Base-by-base conservation (phyloP, 768 basidiomycete genomes). In the Suillus americanus region DNA sequence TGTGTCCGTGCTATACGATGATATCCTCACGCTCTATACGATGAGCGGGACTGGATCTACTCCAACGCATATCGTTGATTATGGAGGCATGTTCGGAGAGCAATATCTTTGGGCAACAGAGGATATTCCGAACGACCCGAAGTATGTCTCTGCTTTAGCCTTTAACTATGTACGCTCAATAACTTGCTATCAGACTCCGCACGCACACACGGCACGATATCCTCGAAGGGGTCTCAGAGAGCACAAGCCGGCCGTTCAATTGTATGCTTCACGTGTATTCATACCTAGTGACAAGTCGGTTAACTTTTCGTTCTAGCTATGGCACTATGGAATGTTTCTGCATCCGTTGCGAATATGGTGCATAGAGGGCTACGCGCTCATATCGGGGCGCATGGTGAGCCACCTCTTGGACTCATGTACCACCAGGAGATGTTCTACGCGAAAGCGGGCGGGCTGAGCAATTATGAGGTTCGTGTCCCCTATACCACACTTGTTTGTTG, bases 51-150 rank as follows among this genome's bases (percentile, higher is more conserved):
- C 90, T 14, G 89, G 86, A 14, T 79, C 83, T 33, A 90, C 90
- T 0, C 90, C 90, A 3, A 92, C 90, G 0, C 90, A 91, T 66
- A 75, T 91, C 37, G 90, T 91, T 30, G 87, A 91, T 70, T 92
- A 91, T 70, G 90, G 90, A n/a, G 90, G 90, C 23, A 80, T 79
- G 2, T 82, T 74, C 72, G 90, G 90, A 4, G 90, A 92, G 67
- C 84, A 91, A 67, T 75, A 80, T 62, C 80, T 91, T 14, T 92
- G 90, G 89, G 88, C 88, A 4, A 80, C 72, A 2, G 78, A 84
- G 43, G 85, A 90, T 73, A 75, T 91, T 3, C 87, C 89, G 12
- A 85, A 87, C 65, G 85, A 90, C 75, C 79, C 84, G 14, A 91
- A 91, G 90, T 90, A 74, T 3, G 78, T 71, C 10, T 46, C 30